Evolutionary conservation across 371 early-diverging fungal species (phyloP), one percentile per base, ranked within the genome.

Genomic region (Rhizomucor miehei): DNA sequence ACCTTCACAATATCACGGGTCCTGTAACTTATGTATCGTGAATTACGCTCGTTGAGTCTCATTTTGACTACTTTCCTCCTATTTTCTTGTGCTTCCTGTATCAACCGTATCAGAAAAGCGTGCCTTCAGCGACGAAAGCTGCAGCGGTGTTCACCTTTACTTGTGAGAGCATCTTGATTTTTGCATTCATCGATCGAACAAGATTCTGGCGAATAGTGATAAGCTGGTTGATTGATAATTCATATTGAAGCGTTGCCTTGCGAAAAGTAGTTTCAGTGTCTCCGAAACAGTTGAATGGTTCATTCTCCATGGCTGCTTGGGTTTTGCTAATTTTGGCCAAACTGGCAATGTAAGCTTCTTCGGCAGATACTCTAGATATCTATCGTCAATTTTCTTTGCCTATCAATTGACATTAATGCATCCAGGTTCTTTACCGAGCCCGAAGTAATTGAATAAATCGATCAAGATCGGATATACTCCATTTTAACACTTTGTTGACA

Each of bases 381-480:
- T 29, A 29, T 29, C 29, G 8, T 29, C 29, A 29, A 8, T 8
- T 29, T 29, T 3, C 29, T 29, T 29, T n/a, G n/a, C n/a, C n/a
- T n/a, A n/a, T n/a, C n/a, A n/a, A n/a, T n/a, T n/a, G n/a, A 9
- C 17, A 10, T 20, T 19, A 13, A n/a, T 35, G 38, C 16, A 13
- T n/a, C 23, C 50, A 16, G 55, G n/a, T 24, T 2, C 23, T 16
- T 16, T 70, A 77, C 77, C 77, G 69, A 34, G 65, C 62, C 43
- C 58, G 67, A 21, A 77, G 43, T 5, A 73, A 52, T 19, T n/a
- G 44, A 19, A 66, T 69, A 40, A 77, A 71, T 11, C 62, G 62
- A 3, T 77, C 74, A n/a, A 73, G 57, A 23, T 77, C 77, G 6
- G 51, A 24, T 19, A 77, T 71, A 35, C 60, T 73, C 73, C 73